phyloP scores from a whole-genome alignment of 352 stramenopile species.

The Globisporangium solare region DNA sequence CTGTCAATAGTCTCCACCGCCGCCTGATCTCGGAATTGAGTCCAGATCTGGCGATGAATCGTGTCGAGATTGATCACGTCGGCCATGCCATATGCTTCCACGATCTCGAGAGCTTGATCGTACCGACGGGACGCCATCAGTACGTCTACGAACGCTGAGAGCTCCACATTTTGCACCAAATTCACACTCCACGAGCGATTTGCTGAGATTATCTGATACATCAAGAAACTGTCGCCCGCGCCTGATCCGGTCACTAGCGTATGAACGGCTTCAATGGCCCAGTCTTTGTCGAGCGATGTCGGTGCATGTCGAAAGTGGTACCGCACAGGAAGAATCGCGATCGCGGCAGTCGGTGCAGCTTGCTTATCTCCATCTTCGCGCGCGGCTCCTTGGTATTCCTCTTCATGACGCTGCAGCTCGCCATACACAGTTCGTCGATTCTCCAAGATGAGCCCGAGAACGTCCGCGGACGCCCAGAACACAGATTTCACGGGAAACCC shows the following conservation, averaged over 20 bases:
- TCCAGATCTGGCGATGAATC: slow-evolving; percentile 52
- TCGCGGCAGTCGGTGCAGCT: background rate
- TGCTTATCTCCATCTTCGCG: background rate
- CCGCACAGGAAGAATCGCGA: slow-evolving; percentile 6
- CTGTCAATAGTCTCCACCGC: slow-evolving; percentile 1
- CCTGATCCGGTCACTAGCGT: background rate
- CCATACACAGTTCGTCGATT: slow-evolving; percentile 9
- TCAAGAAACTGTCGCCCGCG: background rate
- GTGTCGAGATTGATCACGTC: slow-evolving; percentile 26
- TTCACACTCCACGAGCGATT: slow-evolving; percentile 14
- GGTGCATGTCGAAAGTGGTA: slow-evolving; percentile 1
- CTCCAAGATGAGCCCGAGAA: slow-evolving; percentile 9
- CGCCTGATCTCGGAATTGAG: slow-evolving; percentile 26
- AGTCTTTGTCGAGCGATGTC: background rate
- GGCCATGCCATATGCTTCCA: slow-evolving; percentile 14
- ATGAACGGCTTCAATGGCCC: slow-evolving; percentile 3
- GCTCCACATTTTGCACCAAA: slow-evolving; percentile 16
- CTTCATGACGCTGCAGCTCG: slow-evolving; percentile 3
- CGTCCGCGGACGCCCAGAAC: slow-evolving; percentile 1
- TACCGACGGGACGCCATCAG: slow-evolving; percentile 31
- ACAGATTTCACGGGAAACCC: background rate
- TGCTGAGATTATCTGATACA: slow-evolving; percentile 14
- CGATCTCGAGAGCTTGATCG: slow-evolving; percentile 31
- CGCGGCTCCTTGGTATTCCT: background rate
- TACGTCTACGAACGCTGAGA: slow-evolving; percentile 30